Evolutionary conservation across 2,329 filamentous ascomycete species (phyloP).

Genomic region (Emmonsiellopsis sp.): DNA sequence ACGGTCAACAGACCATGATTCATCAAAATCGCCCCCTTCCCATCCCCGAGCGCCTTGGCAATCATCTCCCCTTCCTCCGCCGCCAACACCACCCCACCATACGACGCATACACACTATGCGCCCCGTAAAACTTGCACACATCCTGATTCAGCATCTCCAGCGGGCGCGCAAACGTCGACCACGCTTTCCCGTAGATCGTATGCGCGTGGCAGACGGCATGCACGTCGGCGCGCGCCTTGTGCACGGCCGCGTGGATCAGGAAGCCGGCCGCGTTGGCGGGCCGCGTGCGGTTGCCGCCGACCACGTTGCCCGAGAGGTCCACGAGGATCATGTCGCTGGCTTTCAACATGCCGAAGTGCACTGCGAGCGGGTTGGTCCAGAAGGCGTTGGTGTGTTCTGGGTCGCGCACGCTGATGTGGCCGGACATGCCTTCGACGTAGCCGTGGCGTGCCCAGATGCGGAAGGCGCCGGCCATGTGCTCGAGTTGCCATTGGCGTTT

Average conservation of each 20-base stretch:
- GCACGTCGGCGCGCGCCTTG: conserved; percentile 48
- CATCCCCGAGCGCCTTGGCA: conserved; percentile 53
- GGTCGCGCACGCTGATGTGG: conserved; percentile 34
- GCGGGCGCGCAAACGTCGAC: conserved; percentile 32
- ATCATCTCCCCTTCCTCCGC: conserved; percentile 58
- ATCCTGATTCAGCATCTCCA: conserved; percentile 39
- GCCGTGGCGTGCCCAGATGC: conserved; percentile 40
- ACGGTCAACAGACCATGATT: conserved; percentile 68
- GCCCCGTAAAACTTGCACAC: conserved; percentile 56
- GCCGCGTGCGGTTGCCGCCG: conserved; percentile 15
- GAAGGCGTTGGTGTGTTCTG: conserved; percentile 9
- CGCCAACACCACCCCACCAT: conserved; percentile 55
- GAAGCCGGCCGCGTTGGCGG: conserved; percentile 40
- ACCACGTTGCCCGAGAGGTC: conserved; percentile 28
- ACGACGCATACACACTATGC: conserved; percentile 56
- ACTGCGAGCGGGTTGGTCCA: conserved; percentile 33
- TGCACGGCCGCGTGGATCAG: conserved; percentile 38
- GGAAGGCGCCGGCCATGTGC: conserved; percentile 40
- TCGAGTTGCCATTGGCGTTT: conserved; percentile 32
- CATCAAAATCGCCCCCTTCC: conserved; percentile 54
- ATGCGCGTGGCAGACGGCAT: conserved; percentile 39
- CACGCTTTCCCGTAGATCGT: conserved; percentile 39
- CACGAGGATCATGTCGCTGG: conserved; percentile 37
- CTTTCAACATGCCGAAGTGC: conserved; percentile 38
- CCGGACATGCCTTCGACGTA: conserved; percentile 41